Percentiles rank a stretch among this genome's conserved stretches.
Conservation (phyloP, 805 yeast species). For the Candida nemodendra region DNA sequence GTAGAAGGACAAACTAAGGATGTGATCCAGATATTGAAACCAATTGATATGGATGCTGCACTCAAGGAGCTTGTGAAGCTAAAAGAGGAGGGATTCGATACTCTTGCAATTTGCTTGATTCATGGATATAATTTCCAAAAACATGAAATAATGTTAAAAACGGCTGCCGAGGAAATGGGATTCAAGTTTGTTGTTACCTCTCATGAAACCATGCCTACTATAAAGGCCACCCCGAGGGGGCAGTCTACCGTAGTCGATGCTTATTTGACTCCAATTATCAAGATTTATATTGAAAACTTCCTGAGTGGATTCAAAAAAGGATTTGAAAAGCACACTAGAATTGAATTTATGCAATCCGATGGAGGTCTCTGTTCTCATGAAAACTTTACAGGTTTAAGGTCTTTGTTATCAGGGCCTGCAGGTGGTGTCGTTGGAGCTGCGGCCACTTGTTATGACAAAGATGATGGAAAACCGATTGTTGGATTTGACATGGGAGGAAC, state of each 20-base stretch:
- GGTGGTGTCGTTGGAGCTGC: constrained; percentile 61
- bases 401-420: constrained; percentile 58
- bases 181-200: constrained; percentile 30
- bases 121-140: constrained; percentile 36
- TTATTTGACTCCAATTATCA: constrained; percentile 39
- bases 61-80: constrained; percentile 20
- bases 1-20: constrained; percentile 39
- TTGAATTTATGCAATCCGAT: constrained; percentile 56
- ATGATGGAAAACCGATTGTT: constrained; percentile 25
- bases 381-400: constrained; percentile 50
- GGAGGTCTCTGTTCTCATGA: constrained; percentile 55
- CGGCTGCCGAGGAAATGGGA: constrained; percentile 42
- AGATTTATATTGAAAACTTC: constrained; percentile 35
- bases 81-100: constrained; percentile 26
- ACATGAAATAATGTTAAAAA: constrained; percentile 35
- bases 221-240: constrained; percentile 37
- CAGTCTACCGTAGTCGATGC: constrained; percentile 42
- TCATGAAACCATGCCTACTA: constrained; percentile 34
- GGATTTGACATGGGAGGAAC: constrained; percentile 39
- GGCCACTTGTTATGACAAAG: constrained; percentile 45
- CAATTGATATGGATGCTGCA: constrained; percentile 25
- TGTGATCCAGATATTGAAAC: constrained; percentile 36
- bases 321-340: constrained; percentile 31
- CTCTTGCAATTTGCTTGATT: constrained; percentile 35
- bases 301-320: constrained; percentile 33